Percentiles rank a stretch among this genome's conserved stretches.
These are phyloP conservation scores for Cordyceps farinosa DNA, from an alignment of 2,329 filamentous ascomycete species.

Conservation along the genomic window DNA sequence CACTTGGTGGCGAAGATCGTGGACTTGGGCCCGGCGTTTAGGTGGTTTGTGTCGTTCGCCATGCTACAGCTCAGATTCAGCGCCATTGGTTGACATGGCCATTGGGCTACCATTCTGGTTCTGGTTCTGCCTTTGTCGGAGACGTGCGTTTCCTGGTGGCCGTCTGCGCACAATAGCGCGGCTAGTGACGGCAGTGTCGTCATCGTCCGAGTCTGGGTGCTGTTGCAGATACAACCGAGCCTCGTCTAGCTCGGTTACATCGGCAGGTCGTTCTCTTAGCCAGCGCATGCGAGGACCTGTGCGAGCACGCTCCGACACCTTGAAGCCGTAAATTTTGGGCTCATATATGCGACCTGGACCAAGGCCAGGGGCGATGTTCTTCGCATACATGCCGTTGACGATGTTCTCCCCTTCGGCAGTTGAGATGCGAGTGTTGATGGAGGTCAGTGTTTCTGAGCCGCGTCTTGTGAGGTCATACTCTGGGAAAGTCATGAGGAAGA, in stretches of 20 bases:
- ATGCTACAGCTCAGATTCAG: constrained; percentile 52
- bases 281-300: constrained; percentile 96
- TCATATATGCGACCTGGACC: constrained; percentile 84
- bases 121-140: constrained; percentile 43
- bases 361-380: constrained; percentile 85
- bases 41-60: constrained; percentile 19
- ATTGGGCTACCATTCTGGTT: constrained; percentile 57
- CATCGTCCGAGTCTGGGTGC: constrained; percentile 55
- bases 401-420: constrained; percentile 42
- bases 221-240: constrained; percentile 51
- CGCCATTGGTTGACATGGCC: constrained; percentile 53
- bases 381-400: constrained; percentile 82
- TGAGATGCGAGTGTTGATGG: constrained; percentile 30
- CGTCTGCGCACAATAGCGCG: constrained; percentile 41
- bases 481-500: constrained; percentile 98
- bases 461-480: constrained; percentile 84
- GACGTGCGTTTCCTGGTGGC: constrained; percentile 39
- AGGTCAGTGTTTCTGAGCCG: constrained; percentile 55
- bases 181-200: constrained; percentile 48
- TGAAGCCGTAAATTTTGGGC: constrained; percentile 93
- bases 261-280: constrained; percentile 77
- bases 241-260: constrained; percentile 84
- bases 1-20: not conserved
- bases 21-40: not conserved
- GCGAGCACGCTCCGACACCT: constrained; percentile 83